Conservation (phyloP, 805 yeast species). For the Wickerhamiella parazyma region DNA sequence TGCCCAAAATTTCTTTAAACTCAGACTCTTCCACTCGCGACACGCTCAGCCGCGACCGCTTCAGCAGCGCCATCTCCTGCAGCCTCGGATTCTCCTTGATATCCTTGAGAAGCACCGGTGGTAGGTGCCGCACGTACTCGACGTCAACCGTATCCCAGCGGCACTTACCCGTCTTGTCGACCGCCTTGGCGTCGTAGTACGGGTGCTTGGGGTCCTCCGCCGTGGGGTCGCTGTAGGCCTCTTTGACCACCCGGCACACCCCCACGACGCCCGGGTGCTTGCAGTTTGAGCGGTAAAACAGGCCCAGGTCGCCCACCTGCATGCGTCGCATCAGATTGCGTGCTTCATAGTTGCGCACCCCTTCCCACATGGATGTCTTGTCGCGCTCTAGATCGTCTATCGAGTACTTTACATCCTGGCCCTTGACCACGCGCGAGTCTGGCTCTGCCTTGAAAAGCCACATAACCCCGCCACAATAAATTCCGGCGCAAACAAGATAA, state of each 20-base stretch:
- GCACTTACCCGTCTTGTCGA: constrained; percentile 28
- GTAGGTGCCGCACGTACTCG: constrained; percentile 30
- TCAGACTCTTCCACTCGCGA: constrained; percentile 35
- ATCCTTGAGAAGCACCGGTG: constrained; percentile 32
- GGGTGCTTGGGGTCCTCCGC: constrained; percentile 32
- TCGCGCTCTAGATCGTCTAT: constrained; percentile 31
- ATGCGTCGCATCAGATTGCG: constrained; percentile 37
- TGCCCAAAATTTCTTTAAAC: constrained; percentile 28
- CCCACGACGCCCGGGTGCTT: constrained; percentile 43
- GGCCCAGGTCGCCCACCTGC: constrained; percentile 34
- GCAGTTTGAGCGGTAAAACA: constrained; percentile 46
- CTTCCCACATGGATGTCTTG: constrained; percentile 40
- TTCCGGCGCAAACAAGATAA: neutral
- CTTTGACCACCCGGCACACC: constrained; percentile 23
- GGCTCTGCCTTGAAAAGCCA: constrained; percentile 52
- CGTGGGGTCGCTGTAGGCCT: constrained; percentile 24
- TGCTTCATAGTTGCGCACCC: constrained; percentile 47
- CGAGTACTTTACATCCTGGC: constrained; percentile 37
- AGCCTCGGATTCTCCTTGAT: constrained; percentile 27
- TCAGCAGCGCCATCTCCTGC: constrained; percentile 32
- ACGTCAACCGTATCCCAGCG: constrained; percentile 47
- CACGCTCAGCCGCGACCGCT: constrained; percentile 39
- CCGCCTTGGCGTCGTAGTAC: constrained; percentile 37
- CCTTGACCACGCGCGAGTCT: constrained; percentile 34
- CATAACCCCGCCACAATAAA: neutral